Conservation (phyloP, 2,329 filamentous ascomycete species). For the Allantophomopsis cytisporea region DNA sequence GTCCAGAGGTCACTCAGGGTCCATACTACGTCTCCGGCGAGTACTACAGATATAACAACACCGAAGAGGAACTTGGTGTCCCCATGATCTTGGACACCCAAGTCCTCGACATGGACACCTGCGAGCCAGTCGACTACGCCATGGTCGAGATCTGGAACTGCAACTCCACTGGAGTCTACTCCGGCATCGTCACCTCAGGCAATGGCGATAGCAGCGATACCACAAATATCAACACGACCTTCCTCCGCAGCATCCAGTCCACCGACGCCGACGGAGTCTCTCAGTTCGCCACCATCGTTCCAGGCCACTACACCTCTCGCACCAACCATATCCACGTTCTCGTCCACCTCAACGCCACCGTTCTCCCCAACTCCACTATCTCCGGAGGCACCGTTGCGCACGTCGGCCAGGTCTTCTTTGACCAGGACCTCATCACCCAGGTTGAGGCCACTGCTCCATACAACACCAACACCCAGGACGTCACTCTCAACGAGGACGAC, state of each 20-base stretch:
- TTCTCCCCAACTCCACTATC: conserved; percentile 29
- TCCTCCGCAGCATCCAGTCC: conserved; percentile 24
- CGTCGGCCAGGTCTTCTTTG: conserved; percentile 53
- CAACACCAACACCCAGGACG: conserved; percentile 26
- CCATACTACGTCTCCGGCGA: conserved; percentile 33
- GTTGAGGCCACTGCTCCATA: conserved; percentile 37
- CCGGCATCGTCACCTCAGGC: conserved; percentile 21
- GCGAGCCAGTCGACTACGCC: conserved; percentile 22
- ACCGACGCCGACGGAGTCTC: conserved; percentile 26
- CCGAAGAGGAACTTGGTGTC: conserved; percentile 21
- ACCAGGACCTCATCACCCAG: conserved; percentile 39
- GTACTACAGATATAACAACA: conserved; percentile 21
- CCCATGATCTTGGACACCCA: conserved; percentile 26
- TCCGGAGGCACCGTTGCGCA: conserved; percentile 36
- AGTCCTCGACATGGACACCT: conserved; percentile 24
- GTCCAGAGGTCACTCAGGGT: conserved; percentile 37
- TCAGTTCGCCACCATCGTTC: conserved; percentile 27
- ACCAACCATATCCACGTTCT: conserved; percentile 34
- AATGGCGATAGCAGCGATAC: conserved; percentile 26
- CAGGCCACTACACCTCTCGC: conserved; percentile 29
- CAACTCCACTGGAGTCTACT: conserved; percentile 25
- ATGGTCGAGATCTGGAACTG: conserved; percentile 25
- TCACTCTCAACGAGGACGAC: conserved; percentile 35
- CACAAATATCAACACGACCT: conserved; percentile 23
- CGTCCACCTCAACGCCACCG: conserved; percentile 23